Base-by-base conservation (phyloP, 2,329 filamentous ascomycete genomes). In the Colletotrichum destructivum region DNA sequence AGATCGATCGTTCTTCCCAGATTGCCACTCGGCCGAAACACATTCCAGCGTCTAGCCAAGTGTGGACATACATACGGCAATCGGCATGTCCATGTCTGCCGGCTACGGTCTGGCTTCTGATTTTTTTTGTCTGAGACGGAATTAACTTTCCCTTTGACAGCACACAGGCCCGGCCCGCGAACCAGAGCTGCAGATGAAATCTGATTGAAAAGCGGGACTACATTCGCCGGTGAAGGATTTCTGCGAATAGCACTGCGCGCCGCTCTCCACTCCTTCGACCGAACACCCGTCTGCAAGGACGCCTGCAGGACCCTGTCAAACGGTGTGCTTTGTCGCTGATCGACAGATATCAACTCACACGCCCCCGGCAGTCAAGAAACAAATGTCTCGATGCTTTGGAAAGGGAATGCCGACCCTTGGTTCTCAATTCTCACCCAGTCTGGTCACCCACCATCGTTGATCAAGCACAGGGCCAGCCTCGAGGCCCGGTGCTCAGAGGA, bases 151-250 rank as follows among this genome's bases (percentile, higher is more conserved):
- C 61, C 60, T 69, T 62, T 69, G 65, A 71, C 69, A 64, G 57
- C 64, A 55, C 69, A 55, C 69, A 69, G 69, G 65, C 52, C 59
- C 69, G 69, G 65, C 65, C 69, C 69, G 69, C 69, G 46, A 64
- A 71, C 65, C 65, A 69, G 54, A 69, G 35, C 57, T 71, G 69
- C 65, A 69, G 59, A 69, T 69, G 59, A 64, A 59, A 69, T 56
- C 23, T 60, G 65, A 71, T 69, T 15, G 52, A 62, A 71, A 63
- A 51, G 57, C 23, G 57, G 69, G 46, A 65, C 51, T 52, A 42
- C 26, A 40, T 62, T 60, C 51, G 65, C 64, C 64, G 69, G 69
- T 71, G 64, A 71, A 69, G 69, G 64, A 57, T 31, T 59, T 51
- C 47, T 55, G 52, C 65, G 52, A 71, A 71, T 71, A 47, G 31